phyloP scores from a whole-genome alignment of 305 asterid genomes.

The Fraxinus xanthoxyloides region DNA sequence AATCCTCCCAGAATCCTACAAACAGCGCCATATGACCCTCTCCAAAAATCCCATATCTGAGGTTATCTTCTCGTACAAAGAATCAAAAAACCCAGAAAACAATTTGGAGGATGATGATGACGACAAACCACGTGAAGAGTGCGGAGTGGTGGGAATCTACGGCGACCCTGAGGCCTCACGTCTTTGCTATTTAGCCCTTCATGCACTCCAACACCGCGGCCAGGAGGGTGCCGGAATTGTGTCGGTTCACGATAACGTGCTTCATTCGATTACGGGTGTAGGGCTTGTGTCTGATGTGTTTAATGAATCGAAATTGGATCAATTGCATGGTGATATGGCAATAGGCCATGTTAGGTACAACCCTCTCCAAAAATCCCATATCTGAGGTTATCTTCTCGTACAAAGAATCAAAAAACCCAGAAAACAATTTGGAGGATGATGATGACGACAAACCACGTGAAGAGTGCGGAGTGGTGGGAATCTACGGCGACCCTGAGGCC shows the following conservation, averaged over 20 bases:
- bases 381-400: background rate
- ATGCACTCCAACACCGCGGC: slow-evolving; percentile 91
- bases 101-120: slow-evolving; percentile 31
- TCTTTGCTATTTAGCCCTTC: slow-evolving; percentile 70
- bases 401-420: background rate
- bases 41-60: background rate
- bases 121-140: slow-evolving; percentile 81
- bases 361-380: background rate
- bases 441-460: slow-evolving; percentile 77
- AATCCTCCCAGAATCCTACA: background rate
- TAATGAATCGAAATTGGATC: slow-evolving; percentile 55
- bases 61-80: background rate
- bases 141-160: slow-evolving; percentile 83
- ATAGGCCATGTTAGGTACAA: slow-evolving; percentile 93
- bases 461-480: slow-evolving; percentile 86
- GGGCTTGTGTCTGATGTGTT: slow-evolving; percentile 86
- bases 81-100: background rate
- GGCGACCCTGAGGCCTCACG: slow-evolving; percentile 88
- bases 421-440: background rate
- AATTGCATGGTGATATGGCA: slow-evolving; percentile 69
- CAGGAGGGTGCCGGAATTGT: slow-evolving; percentile 93
- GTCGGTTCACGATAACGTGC: slow-evolving; percentile 55
- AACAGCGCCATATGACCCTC: background rate
- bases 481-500: slow-evolving; percentile 83
- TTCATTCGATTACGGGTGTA: slow-evolving; percentile 72